Base-by-base conservation (phyloP, 331 rosid genomes). In the Rhamnella rubrinervis region DNA sequence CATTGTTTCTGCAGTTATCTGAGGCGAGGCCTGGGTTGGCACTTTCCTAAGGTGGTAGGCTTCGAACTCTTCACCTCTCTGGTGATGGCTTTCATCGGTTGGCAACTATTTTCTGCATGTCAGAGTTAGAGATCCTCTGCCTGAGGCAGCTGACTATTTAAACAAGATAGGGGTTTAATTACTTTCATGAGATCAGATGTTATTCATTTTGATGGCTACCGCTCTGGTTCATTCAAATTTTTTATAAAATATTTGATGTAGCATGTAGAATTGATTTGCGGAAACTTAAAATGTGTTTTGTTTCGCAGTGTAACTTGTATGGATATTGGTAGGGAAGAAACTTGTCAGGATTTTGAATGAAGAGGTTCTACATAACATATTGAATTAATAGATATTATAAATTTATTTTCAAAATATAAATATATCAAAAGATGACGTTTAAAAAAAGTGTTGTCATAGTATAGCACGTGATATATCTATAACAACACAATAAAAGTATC, bases 1-100 rank as follows among this genome's bases (percentile, higher is more conserved):
- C 12, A 23, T 72, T 25, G 26, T 58, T 55, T 80, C 16, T 81
- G 77, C 92, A 95, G 99, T 85, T 95, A 91, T 82, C 77, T 95
- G 71, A 80, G 85, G 89, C 88, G 90, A 70, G 97, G 92, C 70
- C 71, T 89, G 84, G 99, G 96, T 55, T 95, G 99, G 99, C 88
- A 95, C 61, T 71, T 91, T 14, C 90, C 91, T 18, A 79, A 95
- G 82, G 97, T 95, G 59, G 97, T 95, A 15, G 93, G 97, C 8
- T 95, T 95, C 74, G 93, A 95, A 76, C 88, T 95, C 71, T 81
- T 86, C 81, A 87, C 93, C 53, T 95, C 99, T 59, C 72, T 95
- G 75, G 85, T 77, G 69, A 95, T 95, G 92, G 97, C 96, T 67
- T 79, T 95, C 38, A 83, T 85, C 66, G 91, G 99, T 71, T 91